Conservation (phyloP, 805 yeast genomes). For the Saturnispora diversa region DNA sequence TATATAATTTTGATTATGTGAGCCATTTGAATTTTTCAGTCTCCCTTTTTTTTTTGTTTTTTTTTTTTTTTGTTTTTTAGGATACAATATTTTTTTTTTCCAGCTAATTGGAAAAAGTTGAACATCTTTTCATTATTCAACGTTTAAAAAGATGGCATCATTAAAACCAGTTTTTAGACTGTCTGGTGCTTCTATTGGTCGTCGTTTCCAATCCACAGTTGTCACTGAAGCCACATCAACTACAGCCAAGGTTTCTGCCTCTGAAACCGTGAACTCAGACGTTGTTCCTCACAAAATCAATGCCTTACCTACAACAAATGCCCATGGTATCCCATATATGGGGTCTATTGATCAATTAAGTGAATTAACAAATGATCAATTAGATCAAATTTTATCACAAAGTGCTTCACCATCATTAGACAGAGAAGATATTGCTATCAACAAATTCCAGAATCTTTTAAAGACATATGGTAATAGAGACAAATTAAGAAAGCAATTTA, state of each 20-base stretch:
- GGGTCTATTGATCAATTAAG: slow-evolving; percentile 17
- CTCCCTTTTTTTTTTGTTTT: no score
- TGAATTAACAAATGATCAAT: slow-evolving; percentile 21
- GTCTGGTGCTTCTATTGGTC: neutral
- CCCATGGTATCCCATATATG: slow-evolving; percentile 11
- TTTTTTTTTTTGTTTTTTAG: no score
- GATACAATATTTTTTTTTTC: no score
- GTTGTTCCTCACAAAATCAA: neutral
- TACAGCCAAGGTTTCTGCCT: slow-evolving; percentile 1
- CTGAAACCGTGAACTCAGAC: neutral
- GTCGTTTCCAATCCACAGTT: slow-evolving; percentile 2
- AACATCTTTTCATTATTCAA: no score
- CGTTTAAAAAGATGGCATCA: no score
- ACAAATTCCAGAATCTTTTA: slow-evolving; percentile 24
- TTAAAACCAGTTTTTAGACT: neutral
- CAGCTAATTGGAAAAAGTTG: no score
- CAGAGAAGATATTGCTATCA: slow-evolving; percentile 24
- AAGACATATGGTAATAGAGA: slow-evolving; percentile 23
- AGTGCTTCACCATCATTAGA: slow-evolving; percentile 25
- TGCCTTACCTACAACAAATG: slow-evolving; percentile 6
- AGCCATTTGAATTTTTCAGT: neutral
- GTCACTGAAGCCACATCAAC: slow-evolving; percentile 1
- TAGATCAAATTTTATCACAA: slow-evolving; percentile 21
- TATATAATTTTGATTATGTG: no score
- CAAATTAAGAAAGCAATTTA: slow-evolving; percentile 17